phyloP scores from a whole-genome alignment of 2,329 filamentous ascomycete species.

The Exserohilum rostratum region DNA sequence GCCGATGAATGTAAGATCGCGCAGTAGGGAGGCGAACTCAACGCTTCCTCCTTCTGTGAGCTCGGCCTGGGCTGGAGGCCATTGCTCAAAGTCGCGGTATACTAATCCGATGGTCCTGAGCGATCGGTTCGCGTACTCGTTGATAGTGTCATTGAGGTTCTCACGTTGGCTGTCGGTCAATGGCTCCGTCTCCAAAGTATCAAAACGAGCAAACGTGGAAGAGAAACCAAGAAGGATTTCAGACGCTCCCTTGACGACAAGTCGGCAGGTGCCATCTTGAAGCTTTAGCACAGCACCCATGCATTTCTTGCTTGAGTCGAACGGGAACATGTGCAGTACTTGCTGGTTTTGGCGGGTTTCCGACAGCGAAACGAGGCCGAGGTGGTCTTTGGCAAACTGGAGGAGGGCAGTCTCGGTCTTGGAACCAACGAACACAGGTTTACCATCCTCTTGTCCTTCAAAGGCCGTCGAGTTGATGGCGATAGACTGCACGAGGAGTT shows the following conservation, averaged over 20 bases:
- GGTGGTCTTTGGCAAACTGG: slow-evolving; percentile 57
- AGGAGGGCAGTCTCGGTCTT: slow-evolving; percentile 64
- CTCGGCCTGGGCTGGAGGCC: slow-evolving; percentile 40
- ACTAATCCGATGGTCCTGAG: slow-evolving; percentile 52
- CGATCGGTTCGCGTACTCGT: slow-evolving; percentile 48
- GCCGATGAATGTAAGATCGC: slow-evolving; percentile 77
- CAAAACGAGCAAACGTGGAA: slow-evolving; percentile 26
- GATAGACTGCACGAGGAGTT: slow-evolving; percentile 38
- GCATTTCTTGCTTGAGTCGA: slow-evolving; percentile 62
- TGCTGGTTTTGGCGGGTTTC: slow-evolving; percentile 56
- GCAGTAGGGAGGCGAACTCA: slow-evolving; percentile 27
- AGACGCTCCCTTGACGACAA: slow-evolving; percentile 63
- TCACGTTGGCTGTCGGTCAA: slow-evolving; percentile 24
- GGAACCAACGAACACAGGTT: slow-evolving; percentile 60
- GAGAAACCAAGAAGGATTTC: slow-evolving; percentile 61
- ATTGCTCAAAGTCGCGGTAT: slow-evolving; percentile 48
- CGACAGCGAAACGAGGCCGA: slow-evolving; percentile 58
- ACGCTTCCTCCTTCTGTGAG: slow-evolving; percentile 29
- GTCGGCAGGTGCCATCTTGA: slow-evolving; percentile 54
- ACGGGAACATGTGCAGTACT: slow-evolving; percentile 60
- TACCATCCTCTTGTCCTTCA: slow-evolving; percentile 51
- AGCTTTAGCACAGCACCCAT: slow-evolving; percentile 63
- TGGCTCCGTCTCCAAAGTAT: slow-evolving; percentile 21
- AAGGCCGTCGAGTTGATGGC: slow-evolving; percentile 61
- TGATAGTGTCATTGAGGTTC: slow-evolving; percentile 40